A percentile compares a stretch with the other conserved stretches of the same genome.
phyloP scores from a whole-genome alignment of 352 stramenopile genomes.

The Phytophthora sansomeana region DNA sequence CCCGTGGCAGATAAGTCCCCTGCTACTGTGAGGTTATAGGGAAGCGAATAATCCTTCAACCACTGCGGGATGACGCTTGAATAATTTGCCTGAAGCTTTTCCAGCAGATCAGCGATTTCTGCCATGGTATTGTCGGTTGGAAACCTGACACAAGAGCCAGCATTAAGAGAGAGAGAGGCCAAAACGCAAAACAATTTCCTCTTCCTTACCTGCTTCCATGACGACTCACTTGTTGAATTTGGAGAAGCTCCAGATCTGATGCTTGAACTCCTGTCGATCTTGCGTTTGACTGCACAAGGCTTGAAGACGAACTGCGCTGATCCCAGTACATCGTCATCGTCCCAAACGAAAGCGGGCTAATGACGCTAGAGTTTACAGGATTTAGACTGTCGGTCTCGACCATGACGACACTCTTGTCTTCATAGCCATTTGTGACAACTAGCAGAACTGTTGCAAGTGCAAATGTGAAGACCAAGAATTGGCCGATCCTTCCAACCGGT shows the following conservation, averaged over 20 bases:
- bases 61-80: slow-evolving; percentile 49
- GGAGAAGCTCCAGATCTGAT: slow-evolving; percentile 57
- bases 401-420: slow-evolving; percentile 9
- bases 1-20: slow-evolving; percentile 49
- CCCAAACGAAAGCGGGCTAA: slow-evolving; percentile 44
- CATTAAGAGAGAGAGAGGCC: neutral
- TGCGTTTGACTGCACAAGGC: slow-evolving; percentile 35
- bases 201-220: slow-evolving; percentile 61
- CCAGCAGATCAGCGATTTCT: slow-evolving; percentile 53
- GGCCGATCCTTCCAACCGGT: slow-evolving; percentile 13
- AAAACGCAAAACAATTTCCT: neutral
- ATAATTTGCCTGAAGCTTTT: slow-evolving; percentile 53
- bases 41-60: slow-evolving; percentile 65
- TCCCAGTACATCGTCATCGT: slow-evolving; percentile 71
- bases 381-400: slow-evolving; percentile 20
- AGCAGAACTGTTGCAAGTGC: slow-evolving; percentile 21
- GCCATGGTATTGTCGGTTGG: slow-evolving; percentile 59
- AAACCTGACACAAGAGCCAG: slow-evolving; percentile 33
- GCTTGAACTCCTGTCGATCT: slow-evolving; percentile 26
- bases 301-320: slow-evolving; percentile 38
- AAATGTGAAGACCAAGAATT: slow-evolving; percentile 23
- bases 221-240: slow-evolving; percentile 68
- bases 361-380: slow-evolving; percentile 11
- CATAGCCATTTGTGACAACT: slow-evolving; percentile 18
- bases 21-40: slow-evolving; percentile 60